Conservation (phyloP, 352 stramenopile species). For the Blastocystis sp. region DNA sequence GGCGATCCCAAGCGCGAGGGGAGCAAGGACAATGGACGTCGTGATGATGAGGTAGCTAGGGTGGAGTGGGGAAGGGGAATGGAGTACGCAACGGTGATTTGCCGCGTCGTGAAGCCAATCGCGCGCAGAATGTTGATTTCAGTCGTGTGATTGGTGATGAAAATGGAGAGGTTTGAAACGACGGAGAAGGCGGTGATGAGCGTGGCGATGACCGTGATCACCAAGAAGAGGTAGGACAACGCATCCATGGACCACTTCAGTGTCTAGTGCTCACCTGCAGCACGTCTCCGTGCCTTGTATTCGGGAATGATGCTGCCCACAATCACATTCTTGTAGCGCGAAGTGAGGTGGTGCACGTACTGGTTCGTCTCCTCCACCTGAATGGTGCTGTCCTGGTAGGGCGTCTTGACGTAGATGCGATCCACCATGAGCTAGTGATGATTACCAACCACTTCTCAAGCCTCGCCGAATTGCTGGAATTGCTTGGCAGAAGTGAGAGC, state of each 20-base stretch:
- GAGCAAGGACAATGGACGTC: background rate
- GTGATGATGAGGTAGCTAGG: constrained; percentile 9
- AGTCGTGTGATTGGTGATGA: background rate
- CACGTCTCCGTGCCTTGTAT: background rate
- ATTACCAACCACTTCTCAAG: background rate
- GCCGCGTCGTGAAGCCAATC: constrained; percentile 6
- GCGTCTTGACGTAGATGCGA: constrained; percentile 6
- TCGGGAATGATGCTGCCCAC: background rate
- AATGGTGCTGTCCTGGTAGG: background rate
- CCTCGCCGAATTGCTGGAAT: background rate
- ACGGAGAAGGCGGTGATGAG: constrained; percentile 25
- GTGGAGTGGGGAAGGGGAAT: background rate
- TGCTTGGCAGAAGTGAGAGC: background rate
- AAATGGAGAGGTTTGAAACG: constrained; percentile 32
- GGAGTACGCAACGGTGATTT: background rate
- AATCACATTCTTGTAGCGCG: background rate
- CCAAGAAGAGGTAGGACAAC: background rate
- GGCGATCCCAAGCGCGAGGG: background rate
- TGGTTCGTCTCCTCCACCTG: background rate
- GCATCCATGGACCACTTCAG: background rate
- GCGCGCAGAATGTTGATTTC: constrained; percentile 19
- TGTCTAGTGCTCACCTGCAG: background rate
- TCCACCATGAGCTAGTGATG: background rate
- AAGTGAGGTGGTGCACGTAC: background rate
- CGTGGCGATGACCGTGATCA: constrained; percentile 20